A percentile compares a stretch with the other conserved stretches of the same genome.
Conservation (phyloP, 768 basidiomycete species). For the Suillus clintonianus region DNA sequence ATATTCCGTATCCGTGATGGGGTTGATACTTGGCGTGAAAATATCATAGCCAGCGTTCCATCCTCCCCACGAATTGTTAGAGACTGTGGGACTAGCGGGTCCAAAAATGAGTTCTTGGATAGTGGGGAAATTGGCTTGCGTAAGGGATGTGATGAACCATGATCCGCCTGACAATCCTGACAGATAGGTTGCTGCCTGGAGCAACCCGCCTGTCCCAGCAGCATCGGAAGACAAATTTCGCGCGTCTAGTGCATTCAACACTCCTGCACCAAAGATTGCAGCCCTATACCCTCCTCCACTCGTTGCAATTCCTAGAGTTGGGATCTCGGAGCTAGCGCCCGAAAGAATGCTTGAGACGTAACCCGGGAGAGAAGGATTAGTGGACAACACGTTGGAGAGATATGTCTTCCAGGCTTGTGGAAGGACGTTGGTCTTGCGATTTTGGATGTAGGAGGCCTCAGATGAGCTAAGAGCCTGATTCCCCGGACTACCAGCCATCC, state of each 20-base stretch:
- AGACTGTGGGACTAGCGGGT: slow-evolving; percentile 13
- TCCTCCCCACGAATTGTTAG: slow-evolving; percentile 30
- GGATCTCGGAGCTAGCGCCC: slow-evolving; percentile 22
- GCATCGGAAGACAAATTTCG: slow-evolving; percentile 43
- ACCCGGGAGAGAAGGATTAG: slow-evolving; percentile 28
- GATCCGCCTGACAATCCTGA: slow-evolving; percentile 51
- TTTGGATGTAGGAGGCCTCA: slow-evolving; percentile 39
- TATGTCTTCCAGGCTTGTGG: slow-evolving; percentile 43
- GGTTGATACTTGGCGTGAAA: slow-evolving; percentile 17
- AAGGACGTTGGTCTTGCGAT: slow-evolving; percentile 35
- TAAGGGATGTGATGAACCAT: slow-evolving; percentile 42
- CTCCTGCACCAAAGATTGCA: slow-evolving; percentile 53
- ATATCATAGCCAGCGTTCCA: slow-evolving; percentile 32
- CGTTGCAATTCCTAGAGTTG: slow-evolving; percentile 49
- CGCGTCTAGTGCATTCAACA: slow-evolving; percentile 50
- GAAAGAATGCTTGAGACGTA: slow-evolving; percentile 37
- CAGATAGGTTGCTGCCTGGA: slow-evolving; percentile 55
- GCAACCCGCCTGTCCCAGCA: slow-evolving; percentile 49
- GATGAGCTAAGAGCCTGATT: slow-evolving; percentile 36
- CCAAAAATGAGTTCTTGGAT: slow-evolving; percentile 42
- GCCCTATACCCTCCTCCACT: slow-evolving; percentile 63
- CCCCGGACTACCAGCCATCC: slow-evolving; percentile 23
- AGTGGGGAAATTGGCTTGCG: slow-evolving; percentile 41
- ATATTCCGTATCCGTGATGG: slow-evolving; percentile 16
- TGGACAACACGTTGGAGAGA: slow-evolving; percentile 37